Evolutionary conservation across 164 flowering plant genomes (phyloP), one percentile per base, ranked within the genome.

Genomic region (Protea cynaroides): DNA sequence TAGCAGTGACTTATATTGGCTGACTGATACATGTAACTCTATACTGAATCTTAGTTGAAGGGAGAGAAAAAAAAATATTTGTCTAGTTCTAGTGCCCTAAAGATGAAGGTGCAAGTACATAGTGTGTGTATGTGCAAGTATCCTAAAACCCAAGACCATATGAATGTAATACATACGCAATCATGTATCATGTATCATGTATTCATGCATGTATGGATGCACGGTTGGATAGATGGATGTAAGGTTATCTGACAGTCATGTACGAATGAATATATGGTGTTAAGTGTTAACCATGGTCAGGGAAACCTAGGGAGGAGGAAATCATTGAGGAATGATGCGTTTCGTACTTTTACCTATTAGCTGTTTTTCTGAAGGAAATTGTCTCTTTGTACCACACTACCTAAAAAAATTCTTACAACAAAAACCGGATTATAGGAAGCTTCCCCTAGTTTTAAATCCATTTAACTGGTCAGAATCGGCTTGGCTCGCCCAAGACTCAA

Each of bases 321-420:
- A 88, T 88, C 83, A 83, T 88, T 88, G 86, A 71, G 86, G 75
- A 79, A 87, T 85, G 82, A 85, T 87, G 56, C 69, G 75, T 77
- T 71, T 44, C 75, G 83, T 80, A 80, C 86, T 80, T 78, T 3
- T 51, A n/a, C 19, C 68, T 23, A 17, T 71, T 69, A 65, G 56
- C 66, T 56, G 50, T 56, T 36, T 49, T 40, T 55, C 37, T 60
- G 55, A 40, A 11, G 37, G 49, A 37, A 43, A 55, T 29, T 4
- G 1, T 21, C 3, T 6, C 14, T 22, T 12, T 23, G 8, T 43
- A 22, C 25, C 50, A 9, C 2, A 46, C 14, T 9, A 37, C 40
- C 9, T 9, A 4, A 37, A 37, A 37, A 10, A 46, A 2, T 9
- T 46, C 17, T 13, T 46, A 46, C 13, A 46, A 54, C 13, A 22